phyloP scores from a whole-genome alignment of 2,329 filamentous ascomycete species.

The Emericellopsis cladophorae region DNA sequence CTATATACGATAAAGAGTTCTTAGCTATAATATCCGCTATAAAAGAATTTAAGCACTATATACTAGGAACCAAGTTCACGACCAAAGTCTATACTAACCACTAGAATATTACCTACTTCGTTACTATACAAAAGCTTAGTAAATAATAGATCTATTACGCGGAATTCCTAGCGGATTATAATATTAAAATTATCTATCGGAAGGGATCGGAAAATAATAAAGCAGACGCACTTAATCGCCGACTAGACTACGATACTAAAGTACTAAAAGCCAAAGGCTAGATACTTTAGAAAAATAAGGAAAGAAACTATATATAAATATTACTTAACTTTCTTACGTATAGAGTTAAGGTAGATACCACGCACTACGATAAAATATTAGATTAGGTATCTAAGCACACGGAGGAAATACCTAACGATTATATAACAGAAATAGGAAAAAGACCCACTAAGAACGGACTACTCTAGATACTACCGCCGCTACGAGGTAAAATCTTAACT shows the following conservation, averaged over 20 bases:
- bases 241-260: conserved; percentile 2
- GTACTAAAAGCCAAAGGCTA: conserved; percentile 4
- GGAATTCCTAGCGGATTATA: conserved; percentile 6
- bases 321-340: neutral
- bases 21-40: conserved; percentile 3
- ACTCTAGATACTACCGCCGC: conserved; percentile 1
- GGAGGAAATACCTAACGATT: neutral
- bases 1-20: conserved; percentile 3
- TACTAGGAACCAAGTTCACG: neutral
- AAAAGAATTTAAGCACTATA: conserved; percentile 1
- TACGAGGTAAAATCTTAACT: conserved; percentile 3
- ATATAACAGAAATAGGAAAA: conserved; percentile 3
- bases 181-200: conserved; percentile 7
- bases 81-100: conserved; percentile 5
- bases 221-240: conserved; percentile 3
- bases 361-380: neutral
- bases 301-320: neutral
- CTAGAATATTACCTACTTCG: conserved; percentile 10
- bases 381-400: neutral
- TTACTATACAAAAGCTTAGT: conserved; percentile 7
- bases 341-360: neutral
- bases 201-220: conserved; percentile 5
- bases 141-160: conserved; percentile 6
- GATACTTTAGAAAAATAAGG: conserved; percentile 3
- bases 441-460: neutral